Evolutionary conservation across 176 grass and related monocot species (phyloP), one percentile per base, ranked within the genome.

Genomic region (Bothriochloa decipiens): DNA sequence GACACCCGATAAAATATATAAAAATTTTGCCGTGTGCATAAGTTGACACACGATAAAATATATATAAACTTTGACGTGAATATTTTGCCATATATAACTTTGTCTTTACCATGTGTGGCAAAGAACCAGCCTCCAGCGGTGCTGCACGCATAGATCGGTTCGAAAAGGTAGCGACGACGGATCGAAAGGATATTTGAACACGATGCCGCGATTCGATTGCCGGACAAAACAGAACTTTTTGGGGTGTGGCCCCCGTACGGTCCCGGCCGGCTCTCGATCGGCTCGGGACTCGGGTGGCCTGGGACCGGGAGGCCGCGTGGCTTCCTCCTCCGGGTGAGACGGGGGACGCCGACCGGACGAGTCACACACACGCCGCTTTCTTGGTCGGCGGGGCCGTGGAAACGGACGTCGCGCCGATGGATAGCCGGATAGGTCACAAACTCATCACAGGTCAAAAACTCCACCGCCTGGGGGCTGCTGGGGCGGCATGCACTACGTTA

Each of bases 211-310:
- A 80, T 60, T 60, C n/a, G 85, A 22, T n/a, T 23, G 64, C 27
- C 20, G 25, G 87, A 89, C 75, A 88, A 88, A 68, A 20, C 58
- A 17, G 0, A 43, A 1, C 87, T 83, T 83, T 66, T 4, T 22
- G 55, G 22, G 2, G 7, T 22, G 18, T n/a, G n/a, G 16, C 39
- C 14, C 9, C 37, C 22, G n/a, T 13, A 3, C 15, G 4, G 50
- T 41, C 5, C 16, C 15, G 60, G 61, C 16, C 15, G 60, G 61
- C 0, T 13, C 41, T 17, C 43, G 10, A 15, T 52, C 55, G 55
- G 55, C 55, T 58, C 55, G 55, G 8, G 55, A 58, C 10, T 58
- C 55, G 55, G 41, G 70, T 26, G 12, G 22, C 17, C 7, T 52
- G 47, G 60, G 33, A 17, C 35, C 62, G 12, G 62, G 64, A 64